Evolutionary conservation across 2,329 filamentous ascomycete species (phyloP), one percentile per base, ranked within the genome.

Genomic region (Hyphodiscus sp.): DNA sequence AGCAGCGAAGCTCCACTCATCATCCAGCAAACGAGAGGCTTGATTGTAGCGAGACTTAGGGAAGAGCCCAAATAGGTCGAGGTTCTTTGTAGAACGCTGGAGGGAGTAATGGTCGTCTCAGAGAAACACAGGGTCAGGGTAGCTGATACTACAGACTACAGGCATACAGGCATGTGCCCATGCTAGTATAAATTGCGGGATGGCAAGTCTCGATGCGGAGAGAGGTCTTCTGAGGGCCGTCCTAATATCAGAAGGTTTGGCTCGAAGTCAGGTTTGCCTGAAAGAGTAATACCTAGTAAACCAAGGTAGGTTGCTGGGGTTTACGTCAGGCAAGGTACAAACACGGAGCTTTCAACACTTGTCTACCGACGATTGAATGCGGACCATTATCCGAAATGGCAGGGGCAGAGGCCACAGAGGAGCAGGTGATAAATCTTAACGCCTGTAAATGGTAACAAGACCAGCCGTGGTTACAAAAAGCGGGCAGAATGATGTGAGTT

Each of bases 361-460:
- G 49, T 20, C 45, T 43, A 53, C 41, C 47, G 45, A 49, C 30
- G 52, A 52, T 56, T 56, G 54, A 45, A 55, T 49, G 57, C 48
- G 53, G 55, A 52, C 4, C 53, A 59, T 52, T 44, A 45, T 61
- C 58, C 61, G 57, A 63, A 54, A 62, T 64, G 49, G 50, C 56
- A 63, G 62, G 61, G 60, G 58, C 59, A 63, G 57, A 52, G 54
- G 57, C 54, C 55, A 56, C 49, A 55, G 44, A 58, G 55, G 41
- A 55, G 55, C 51, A 53, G 53, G 56, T 56, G 52, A 57, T 51
- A 41, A 42, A 53, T 30, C 20, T 50, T 51, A 49, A 52, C 52
- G 49, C 53, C 47, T 20, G 49, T 45, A 33, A 26, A 43, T 20
- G 18, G 29, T 52, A 45, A 56, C 53, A n/a, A n/a, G n/a, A 53